A percentile compares a stretch with the other conserved stretches of the same genome.
Conservation (phyloP, 73 alveolate species). For the Paraurostyla sp. region DNA sequence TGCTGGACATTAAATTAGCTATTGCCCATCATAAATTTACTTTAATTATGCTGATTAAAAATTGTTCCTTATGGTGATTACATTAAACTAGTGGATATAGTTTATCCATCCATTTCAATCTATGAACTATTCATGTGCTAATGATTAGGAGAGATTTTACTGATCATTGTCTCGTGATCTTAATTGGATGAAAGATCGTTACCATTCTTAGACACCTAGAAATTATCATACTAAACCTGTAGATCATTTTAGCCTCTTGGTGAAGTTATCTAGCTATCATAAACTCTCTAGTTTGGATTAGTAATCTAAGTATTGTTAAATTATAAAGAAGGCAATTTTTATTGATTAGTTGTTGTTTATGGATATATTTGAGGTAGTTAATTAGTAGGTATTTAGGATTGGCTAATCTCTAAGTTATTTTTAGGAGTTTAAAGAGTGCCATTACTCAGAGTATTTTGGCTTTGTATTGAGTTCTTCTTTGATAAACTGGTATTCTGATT, state of each 20-base stretch:
- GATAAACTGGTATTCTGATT: background rate
- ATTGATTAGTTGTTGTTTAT: background rate
- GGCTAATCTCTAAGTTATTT: background rate
- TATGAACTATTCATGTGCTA: too few relatives aligned
- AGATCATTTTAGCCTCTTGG: constrained; percentile 6
- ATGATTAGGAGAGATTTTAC: constrained; percentile 2
- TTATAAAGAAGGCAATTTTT: too few relatives aligned
- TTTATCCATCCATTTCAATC: background rate
- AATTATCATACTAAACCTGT: background rate
- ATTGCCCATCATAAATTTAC: background rate
- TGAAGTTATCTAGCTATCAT: background rate
- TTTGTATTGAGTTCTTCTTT: constrained; percentile 13
- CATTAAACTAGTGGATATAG: background rate
- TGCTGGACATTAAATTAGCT: background rate
- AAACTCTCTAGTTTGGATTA: background rate
- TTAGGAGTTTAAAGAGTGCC: background rate
- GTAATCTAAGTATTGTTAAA: too few relatives aligned
- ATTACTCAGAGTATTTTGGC: too few relatives aligned
- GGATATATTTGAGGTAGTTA: too few relatives aligned
- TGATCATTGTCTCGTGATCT: background rate
- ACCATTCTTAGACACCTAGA: background rate
- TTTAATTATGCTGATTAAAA: background rate
- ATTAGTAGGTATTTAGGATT: too few relatives aligned
- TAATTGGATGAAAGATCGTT: background rate
- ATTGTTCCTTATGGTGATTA: constrained; percentile 20